These are phyloP conservation scores for Colletotrichum sp. DNA, from an alignment of 2,329 filamentous ascomycete species.

Conservation along the genomic window DNA sequence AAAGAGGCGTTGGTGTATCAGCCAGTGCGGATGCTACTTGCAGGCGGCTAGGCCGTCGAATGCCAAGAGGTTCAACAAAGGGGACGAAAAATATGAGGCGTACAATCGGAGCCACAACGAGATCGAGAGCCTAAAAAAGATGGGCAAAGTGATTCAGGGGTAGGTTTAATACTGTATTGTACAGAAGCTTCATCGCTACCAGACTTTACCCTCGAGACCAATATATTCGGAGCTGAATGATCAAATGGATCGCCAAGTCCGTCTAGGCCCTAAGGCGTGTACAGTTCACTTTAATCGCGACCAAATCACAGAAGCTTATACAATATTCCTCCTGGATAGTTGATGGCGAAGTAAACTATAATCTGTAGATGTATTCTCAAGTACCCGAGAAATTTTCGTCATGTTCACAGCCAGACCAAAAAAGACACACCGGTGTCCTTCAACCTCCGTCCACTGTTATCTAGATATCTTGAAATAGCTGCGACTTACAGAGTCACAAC, in stretches of 20 bases:
- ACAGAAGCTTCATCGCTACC: not conserved
- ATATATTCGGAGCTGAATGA: not conserved
- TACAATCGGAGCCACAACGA: not conserved
- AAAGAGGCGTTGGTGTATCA: not conserved
- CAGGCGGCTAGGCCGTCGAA: not conserved
- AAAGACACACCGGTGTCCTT: too few species aligned
- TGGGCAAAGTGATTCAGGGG: not conserved
- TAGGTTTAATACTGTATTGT: not conserved
- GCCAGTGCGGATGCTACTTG: not conserved
- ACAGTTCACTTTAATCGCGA: not conserved
- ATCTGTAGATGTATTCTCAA: not conserved
- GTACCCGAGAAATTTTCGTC: not conserved
- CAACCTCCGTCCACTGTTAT: not conserved
- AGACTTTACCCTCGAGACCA: not conserved
- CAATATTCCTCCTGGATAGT: not conserved
- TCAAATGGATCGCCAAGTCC: not conserved
- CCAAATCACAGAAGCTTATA: not conserved
- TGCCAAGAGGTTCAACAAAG: not conserved
- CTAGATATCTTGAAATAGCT: slow-evolving; percentile 4
- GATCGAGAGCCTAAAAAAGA: not conserved
- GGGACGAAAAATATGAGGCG: not conserved
- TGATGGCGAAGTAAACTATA: not conserved
- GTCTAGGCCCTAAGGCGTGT: too few species aligned
- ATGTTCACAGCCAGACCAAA: not conserved
- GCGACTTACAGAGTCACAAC: not conserved